phyloP scores from a whole-genome alignment of 108 stramenopile species.

The Chaetoceros muelleri region DNA sequence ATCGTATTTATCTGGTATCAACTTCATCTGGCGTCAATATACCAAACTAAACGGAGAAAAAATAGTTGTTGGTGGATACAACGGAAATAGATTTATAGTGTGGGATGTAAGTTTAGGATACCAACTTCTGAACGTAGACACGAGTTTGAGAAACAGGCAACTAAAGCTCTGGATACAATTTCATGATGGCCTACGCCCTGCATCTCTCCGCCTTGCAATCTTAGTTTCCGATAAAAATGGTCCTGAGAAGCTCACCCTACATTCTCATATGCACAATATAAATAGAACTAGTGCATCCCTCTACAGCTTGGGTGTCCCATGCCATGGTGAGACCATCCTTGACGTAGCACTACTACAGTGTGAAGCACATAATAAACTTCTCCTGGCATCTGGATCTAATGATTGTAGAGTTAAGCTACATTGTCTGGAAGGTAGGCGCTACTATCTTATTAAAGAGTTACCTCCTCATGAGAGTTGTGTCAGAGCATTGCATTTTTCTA shows the following conservation, averaged over 20 bases:
- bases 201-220: slow-evolving; percentile 19
- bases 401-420: slow-evolving; percentile 42
- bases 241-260: slow-evolving; percentile 20
- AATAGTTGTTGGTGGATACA: slow-evolving; percentile 47
- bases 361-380: neutral
- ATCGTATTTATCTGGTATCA: slow-evolving; percentile 19
- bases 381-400: slow-evolving; percentile 56
- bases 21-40: slow-evolving; percentile 26
- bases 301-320: slow-evolving; percentile 19
- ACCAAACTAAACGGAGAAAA: slow-evolving; percentile 7
- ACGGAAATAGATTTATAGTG: slow-evolving; percentile 50
- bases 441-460: slow-evolving; percentile 5
- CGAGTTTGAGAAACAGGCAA: slow-evolving; percentile 54
- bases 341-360: slow-evolving; percentile 12
- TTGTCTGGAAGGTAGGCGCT: neutral
- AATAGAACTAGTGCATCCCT: neutral
- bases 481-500: slow-evolving; percentile 46
- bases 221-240: slow-evolving; percentile 27
- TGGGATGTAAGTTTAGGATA: slow-evolving; percentile 40
- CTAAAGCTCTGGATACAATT: slow-evolving; percentile 15
- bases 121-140: slow-evolving; percentile 43
- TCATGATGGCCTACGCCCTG: neutral
- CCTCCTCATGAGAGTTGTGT: slow-evolving; percentile 69
- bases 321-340: slow-evolving; percentile 59
- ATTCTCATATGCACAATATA: no score